Evolutionary conservation across 2,329 filamentous ascomycete species (phyloP).

Genomic region (Trichoderma atroviride): DNA sequence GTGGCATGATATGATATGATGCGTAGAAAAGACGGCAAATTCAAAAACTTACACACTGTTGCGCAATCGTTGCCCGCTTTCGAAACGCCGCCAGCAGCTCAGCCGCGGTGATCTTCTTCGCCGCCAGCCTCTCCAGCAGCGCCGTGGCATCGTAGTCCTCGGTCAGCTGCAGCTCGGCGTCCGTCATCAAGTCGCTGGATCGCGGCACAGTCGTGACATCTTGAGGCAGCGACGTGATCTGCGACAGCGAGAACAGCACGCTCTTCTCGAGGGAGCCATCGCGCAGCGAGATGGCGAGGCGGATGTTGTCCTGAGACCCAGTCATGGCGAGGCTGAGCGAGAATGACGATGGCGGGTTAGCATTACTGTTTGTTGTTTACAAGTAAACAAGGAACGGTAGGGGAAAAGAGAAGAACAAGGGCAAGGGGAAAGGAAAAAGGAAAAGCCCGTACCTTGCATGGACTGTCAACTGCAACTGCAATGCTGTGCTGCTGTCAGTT

Average conservation of each 20-base stretch:
- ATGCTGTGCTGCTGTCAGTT: neutral
- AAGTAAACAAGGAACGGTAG: neutral
- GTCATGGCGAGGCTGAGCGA: neutral
- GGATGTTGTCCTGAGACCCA: slow-evolving; percentile 13
- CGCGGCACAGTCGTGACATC: slow-evolving; percentile 22
- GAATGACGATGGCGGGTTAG: neutral
- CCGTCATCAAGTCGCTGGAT: slow-evolving; percentile 9
- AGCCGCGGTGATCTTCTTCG: slow-evolving; percentile 10
- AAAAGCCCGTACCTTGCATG: neutral
- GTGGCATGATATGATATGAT: neutral
- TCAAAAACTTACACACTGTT: slow-evolving; percentile 15
- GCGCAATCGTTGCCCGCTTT: slow-evolving; percentile 24
- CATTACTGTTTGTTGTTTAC: neutral
- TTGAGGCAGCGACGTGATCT: neutral
- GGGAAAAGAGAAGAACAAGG: neutral
- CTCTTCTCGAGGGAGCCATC: slow-evolving; percentile 23
- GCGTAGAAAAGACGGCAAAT: neutral
- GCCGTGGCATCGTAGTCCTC: slow-evolving; percentile 22
- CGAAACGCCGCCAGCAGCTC: slow-evolving; percentile 20
- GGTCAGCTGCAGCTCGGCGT: slow-evolving; percentile 18
- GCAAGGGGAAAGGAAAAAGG: neutral
- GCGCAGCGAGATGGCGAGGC: slow-evolving; percentile 10
- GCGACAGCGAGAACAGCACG: slow-evolving; percentile 14
- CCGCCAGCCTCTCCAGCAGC: slow-evolving; percentile 23
- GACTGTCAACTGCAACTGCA: neutral